Base-by-base conservation (phyloP, 176 grass and related monocot species). In the Rhynchospora breviuscula region DNA sequence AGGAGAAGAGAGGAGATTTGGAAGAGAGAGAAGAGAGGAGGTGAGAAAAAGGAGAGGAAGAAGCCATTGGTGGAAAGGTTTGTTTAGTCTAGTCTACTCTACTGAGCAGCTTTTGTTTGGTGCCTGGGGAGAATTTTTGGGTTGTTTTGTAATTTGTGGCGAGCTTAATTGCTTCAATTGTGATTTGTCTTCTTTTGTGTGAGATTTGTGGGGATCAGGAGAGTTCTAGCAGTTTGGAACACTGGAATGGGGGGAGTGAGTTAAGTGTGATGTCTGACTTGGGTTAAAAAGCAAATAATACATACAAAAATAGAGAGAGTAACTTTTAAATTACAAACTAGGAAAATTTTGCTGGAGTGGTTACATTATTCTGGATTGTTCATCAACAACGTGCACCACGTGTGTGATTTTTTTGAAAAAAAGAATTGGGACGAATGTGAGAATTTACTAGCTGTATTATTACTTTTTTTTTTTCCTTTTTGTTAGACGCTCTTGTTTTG, bases 11-110 rank as follows among this genome's bases (percentile, higher is more conserved):
- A 12, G 72, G 81, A 33, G 72, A 66, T 53, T 77, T 66, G 56
- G 60, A 81, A 8, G 48, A 7, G 61, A 69, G 59, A n/a, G 81
- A 69, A n/a, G 68, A 48, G 81, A 67, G 69, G 23, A 74, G 44
- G n/a, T 79, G 64, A 35, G 83, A 76, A 22, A 81, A 52, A 10
- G 83, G 26, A 26, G 67, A 25, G 25, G 59, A 63, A n/a, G 83
- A 60, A 35, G 87, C 87, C 87, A 89, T 89, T 67, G 45, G 23
- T 59, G 67, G 11, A 31, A 75, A 84, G 31, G 21, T 21, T 53
- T 53, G 13, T 78, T 74, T 18, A 73, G 33, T 73, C 23, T 5
- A 78, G 7, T 60, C 26, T 62, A 62, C 3, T 62, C 18, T 62
- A 40, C 1, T 67, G 29, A 17, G 1, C 0, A 49, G 44, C 9